Conservation (phyloP, 352 stramenopile genomes). For the Discostella stelligera region DNA sequence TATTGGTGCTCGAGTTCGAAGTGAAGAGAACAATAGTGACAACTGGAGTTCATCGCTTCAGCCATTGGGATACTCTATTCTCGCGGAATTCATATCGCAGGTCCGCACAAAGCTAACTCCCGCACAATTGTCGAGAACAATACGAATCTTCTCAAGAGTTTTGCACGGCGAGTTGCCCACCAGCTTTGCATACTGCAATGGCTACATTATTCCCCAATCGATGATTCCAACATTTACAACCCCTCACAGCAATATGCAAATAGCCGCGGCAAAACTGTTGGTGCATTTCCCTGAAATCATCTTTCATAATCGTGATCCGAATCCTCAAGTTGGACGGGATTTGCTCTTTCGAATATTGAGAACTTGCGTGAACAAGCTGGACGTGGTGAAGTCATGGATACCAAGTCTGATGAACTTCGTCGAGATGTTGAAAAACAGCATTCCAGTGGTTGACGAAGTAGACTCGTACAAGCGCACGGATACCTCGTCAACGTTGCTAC, state of each 20-base stretch:
- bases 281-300: conserved; percentile 96
- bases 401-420: conserved; percentile 34
- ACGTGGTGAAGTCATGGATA: conserved; percentile 79
- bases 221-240: conserved; percentile 77
- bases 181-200: conserved; percentile 59
- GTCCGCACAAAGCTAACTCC: conserved; percentile 92
- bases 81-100: conserved; percentile 97
- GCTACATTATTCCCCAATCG: conserved; percentile 13
- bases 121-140: conserved; percentile 91
- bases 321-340: conserved; percentile 72
- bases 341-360: conserved; percentile 82
- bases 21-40: background rate
- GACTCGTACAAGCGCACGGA: background rate
- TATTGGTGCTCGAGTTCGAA: background rate
- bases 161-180: conserved; percentile 63
- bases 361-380: conserved; percentile 92
- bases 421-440: conserved; percentile 12
- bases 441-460: background rate
- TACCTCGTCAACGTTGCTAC: conserved; percentile 16
- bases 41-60: conserved; percentile 66
- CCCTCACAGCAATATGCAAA: conserved; percentile 87
- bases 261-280: conserved; percentile 92
- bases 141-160: conserved; percentile 83
- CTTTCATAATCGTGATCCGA: conserved; percentile 90
- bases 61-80: conserved; percentile 93